These are phyloP conservation scores for Penicillium manginii DNA, from an alignment of 495 filamentous ascomycete species.

Conservation along the genomic window DNA sequence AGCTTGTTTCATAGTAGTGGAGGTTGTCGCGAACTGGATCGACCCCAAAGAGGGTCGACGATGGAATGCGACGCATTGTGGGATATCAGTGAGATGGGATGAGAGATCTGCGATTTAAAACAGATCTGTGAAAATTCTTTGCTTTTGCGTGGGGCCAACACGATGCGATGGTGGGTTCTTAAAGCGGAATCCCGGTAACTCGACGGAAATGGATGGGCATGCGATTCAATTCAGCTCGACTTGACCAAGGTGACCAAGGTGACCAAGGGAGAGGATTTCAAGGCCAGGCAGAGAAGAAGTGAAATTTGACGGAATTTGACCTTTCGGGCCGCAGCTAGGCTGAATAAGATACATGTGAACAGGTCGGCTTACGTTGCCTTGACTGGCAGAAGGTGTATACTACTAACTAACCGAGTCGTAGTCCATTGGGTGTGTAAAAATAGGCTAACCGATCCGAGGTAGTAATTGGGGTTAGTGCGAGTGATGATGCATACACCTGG, in stretches of 20 bases:
- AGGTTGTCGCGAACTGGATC: constrained; percentile 55
- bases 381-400: too few species aligned
- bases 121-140: neutral
- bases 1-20: constrained; percentile 75
- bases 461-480: neutral
- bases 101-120: neutral
- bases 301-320: too few species aligned
- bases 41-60: constrained; percentile 31
- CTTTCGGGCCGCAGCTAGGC: too few species aligned
- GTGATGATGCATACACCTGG: neutral
- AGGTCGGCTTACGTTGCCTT: too few species aligned
- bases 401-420: too few species aligned
- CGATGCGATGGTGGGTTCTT: neutral
- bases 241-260: too few species aligned
- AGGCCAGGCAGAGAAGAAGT: too few species aligned
- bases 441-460: neutral
- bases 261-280: too few species aligned
- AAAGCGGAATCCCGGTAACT: neutral
- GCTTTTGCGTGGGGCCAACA: neutral
- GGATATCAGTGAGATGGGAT: neutral
- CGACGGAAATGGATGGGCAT: neutral
- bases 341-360: too few species aligned
- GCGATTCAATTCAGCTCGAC: neutral
- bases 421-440: neutral
- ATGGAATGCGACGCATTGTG: constrained; percentile 25